Evolutionary conservation across 2,329 filamentous ascomycete species (phyloP), one percentile per base, ranked within the genome.

Genomic region (Exophiala alcalophila): DNA sequence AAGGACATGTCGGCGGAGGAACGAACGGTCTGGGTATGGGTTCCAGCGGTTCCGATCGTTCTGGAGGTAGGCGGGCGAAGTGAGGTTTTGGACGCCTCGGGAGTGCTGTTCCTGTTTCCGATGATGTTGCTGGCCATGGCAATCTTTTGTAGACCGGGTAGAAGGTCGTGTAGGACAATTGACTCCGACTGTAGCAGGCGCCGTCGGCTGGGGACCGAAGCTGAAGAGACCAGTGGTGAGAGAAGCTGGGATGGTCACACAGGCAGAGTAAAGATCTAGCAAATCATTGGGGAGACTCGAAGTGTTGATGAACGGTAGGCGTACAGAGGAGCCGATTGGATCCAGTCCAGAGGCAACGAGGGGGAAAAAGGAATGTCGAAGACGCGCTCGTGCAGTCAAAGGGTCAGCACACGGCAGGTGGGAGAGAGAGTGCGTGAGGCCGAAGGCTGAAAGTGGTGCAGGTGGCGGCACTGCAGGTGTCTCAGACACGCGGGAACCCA

Each of bases 1-100:
- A 94, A 86, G 35, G 83, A 83, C 86, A 97, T 94, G 65, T 98
- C 92, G 59, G 92, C 91, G 38, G 92, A 98, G 32, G 90, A 88
- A 59, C 92, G 88, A 52, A 98, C 81, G 15, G 46, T 38, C 18
- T 47, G 46, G 24, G 25, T 42, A 66, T 91, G 86, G 42, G 83
- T 83, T 49, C 84, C 78, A 29, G 48, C 40, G 15, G 43, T 40
- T 48, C 82, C 86, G 57, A 94, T 74, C 30, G 83, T 78, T 57
- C 91, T 80, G 54, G 90, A 84, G 34, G 89, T 86, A 33, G 90
- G 87, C 50, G 91, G 85, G 60, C 95, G 82, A 53, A 87, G 82
- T 39, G 83, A 84, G 48, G 86, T 81, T 60, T 82, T 88, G 58
- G 83, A 84, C 40, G 85, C 87, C 72, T 97, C 92, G 41, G 92